Evolutionary conservation across 129 eudicot species (phyloP).

Genomic region (Ambrosia trifida): DNA sequence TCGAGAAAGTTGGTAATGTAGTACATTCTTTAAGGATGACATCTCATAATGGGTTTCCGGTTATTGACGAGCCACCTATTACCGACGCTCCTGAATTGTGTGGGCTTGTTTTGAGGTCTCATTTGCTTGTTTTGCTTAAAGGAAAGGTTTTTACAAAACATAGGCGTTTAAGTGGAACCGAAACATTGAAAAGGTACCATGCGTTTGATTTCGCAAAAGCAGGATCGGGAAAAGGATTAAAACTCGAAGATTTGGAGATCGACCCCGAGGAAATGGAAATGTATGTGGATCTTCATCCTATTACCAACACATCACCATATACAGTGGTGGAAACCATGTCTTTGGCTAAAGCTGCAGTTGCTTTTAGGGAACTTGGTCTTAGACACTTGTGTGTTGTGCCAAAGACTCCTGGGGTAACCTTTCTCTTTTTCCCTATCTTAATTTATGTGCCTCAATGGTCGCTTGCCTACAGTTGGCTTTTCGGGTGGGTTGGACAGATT

Average conservation of each 20-base stretch:
- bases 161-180: conserved; percentile 45
- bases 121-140: conserved; percentile 80
- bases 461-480: background rate
- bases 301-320: conserved; percentile 92
- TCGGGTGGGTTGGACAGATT: background rate
- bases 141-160: conserved; percentile 54
- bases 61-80: conserved; percentile 88
- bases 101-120: conserved; percentile 92
- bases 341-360: conserved; percentile 89
- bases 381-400: conserved; percentile 96
- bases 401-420: conserved; percentile 52
- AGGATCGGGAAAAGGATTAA: conserved; percentile 89
- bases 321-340: conserved; percentile 97
- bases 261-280: conserved; percentile 83
- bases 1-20: conserved; percentile 81
- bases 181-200: conserved; percentile 57
- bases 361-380: conserved; percentile 83
- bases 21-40: conserved; percentile 66
- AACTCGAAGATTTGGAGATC: conserved; percentile 71
- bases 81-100: conserved; percentile 74
- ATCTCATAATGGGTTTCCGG: conserved; percentile 92
- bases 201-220: conserved; percentile 95
- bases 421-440: background rate
- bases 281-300: conserved; percentile 98
- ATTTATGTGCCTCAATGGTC: background rate